These are phyloP conservation scores for Centella asiatica DNA, from an alignment of 129 eudicot species.

Conservation along the genomic window DNA sequence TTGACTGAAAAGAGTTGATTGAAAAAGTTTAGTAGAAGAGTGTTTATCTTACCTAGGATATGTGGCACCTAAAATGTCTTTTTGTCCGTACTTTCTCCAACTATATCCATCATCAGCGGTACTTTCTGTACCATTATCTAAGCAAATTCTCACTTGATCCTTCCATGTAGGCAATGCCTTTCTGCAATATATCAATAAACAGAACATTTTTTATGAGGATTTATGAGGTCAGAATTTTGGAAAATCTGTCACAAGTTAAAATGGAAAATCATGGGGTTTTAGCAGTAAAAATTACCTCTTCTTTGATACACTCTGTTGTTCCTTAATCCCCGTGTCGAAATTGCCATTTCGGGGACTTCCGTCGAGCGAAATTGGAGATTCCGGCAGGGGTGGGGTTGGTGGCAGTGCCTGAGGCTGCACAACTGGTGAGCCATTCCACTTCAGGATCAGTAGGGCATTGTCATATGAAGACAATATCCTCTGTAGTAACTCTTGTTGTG, in stretches of 20 bases:
- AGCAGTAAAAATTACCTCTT: constrained; percentile 43
- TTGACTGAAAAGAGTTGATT: too few relatives aligned
- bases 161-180: constrained; percentile 56
- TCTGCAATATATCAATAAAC: constrained; percentile 35
- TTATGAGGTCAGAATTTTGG: not conserved
- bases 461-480: constrained; percentile 56
- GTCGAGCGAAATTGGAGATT: constrained; percentile 37
- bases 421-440: constrained; percentile 26
- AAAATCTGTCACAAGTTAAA: not conserved
- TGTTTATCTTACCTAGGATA: constrained; percentile 53
- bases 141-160: constrained; percentile 50
- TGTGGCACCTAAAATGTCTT: constrained; percentile 82
- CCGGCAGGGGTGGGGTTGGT: constrained; percentile 17
- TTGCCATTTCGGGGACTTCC: constrained; percentile 40
- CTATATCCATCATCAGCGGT: constrained; percentile 75
- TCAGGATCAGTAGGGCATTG: constrained; percentile 48
- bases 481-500: constrained; percentile 34
- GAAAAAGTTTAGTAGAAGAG: too few relatives aligned
- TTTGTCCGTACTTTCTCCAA: constrained; percentile 99
- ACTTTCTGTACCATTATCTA: constrained; percentile 69
- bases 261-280: not conserved
- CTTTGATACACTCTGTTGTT: constrained; percentile 26
- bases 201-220: not conserved
- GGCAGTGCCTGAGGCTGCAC: constrained; percentile 26
- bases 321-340: constrained; percentile 14